Conservation (phyloP, 768 basidiomycete genomes). For the Pulveroboletus ravenelii region DNA sequence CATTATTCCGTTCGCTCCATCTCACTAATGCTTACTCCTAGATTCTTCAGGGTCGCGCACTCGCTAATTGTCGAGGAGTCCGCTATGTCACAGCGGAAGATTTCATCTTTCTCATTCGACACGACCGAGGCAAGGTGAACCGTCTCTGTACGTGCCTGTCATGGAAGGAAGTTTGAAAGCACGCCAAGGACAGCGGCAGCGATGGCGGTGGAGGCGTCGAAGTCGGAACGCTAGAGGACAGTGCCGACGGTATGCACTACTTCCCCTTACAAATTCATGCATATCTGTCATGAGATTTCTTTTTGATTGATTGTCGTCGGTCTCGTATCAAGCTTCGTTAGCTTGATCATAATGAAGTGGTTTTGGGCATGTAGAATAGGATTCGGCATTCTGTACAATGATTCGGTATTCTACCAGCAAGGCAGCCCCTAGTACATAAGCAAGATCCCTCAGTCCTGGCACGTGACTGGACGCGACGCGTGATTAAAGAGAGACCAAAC, state of each 20-base stretch:
- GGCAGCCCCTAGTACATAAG: too few species aligned
- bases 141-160: conserved; percentile 85
- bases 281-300: too few species aligned
- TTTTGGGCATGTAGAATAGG: too few species aligned
- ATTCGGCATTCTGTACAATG: too few species aligned
- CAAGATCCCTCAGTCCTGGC: neutral
- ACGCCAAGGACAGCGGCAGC: conserved; percentile 85
- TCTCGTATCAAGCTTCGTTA: too few species aligned
- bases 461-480: conserved; percentile 33
- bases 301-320: too few species aligned
- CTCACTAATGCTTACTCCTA: conserved; percentile 22
- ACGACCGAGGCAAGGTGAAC: conserved; percentile 92
- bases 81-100: too few species aligned
- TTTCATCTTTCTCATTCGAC: conserved; percentile 64
- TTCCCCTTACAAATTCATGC: too few species aligned
- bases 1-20: neutral
- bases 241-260: conserved; percentile 51
- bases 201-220: conserved; percentile 78
- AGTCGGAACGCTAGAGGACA: conserved; percentile 43
- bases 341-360: too few species aligned
- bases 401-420: too few species aligned
- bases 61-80: conserved; percentile 32
- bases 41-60: conserved; percentile 86
- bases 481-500: conserved; percentile 13
- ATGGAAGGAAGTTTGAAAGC: conserved; percentile 40